Evolutionary conservation across 208 protist species (phyloP).

Genomic region (Trichomonas tenax): DNA sequence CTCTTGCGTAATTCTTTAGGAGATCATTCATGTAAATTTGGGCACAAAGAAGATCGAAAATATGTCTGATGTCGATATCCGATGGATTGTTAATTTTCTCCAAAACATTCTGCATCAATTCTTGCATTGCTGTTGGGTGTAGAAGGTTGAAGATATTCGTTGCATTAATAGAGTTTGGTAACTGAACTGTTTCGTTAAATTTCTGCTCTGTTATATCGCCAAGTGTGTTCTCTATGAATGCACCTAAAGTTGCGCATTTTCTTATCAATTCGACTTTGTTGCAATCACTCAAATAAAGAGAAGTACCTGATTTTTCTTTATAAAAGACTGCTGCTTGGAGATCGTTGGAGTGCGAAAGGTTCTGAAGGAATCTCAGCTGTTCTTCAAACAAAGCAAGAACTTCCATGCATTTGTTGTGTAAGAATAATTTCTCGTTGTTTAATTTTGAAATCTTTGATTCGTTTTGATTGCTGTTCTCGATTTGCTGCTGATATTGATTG

Average conservation of each 20-base stretch:
- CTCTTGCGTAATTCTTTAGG: neutral
- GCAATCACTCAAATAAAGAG: neutral
- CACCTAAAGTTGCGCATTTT: neutral
- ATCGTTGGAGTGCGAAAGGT: neutral
- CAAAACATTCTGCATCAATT: neutral
- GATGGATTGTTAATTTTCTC: neutral
- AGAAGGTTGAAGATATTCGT: neutral
- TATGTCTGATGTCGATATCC: neutral
- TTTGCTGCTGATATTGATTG: too few species aligned
- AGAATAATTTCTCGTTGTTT: neutral
- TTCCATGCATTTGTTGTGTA: neutral
- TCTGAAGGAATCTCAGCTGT: neutral
- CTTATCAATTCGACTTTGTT: neutral
- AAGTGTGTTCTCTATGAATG: neutral
- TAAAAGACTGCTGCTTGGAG: neutral
- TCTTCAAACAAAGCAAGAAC: constrained; percentile 4
- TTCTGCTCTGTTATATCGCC: neutral
- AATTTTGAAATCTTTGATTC: neutral
- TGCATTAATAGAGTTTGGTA: neutral
- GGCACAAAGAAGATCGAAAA: neutral
- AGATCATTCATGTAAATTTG: constrained; percentile 8
- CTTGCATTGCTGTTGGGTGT: neutral
- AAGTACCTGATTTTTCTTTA: neutral
- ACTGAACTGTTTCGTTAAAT: neutral
- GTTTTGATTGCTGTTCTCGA: too few species aligned